Conservation (phyloP, 192 early-diverging fungal genomes). For the Podila horticola region DNA sequence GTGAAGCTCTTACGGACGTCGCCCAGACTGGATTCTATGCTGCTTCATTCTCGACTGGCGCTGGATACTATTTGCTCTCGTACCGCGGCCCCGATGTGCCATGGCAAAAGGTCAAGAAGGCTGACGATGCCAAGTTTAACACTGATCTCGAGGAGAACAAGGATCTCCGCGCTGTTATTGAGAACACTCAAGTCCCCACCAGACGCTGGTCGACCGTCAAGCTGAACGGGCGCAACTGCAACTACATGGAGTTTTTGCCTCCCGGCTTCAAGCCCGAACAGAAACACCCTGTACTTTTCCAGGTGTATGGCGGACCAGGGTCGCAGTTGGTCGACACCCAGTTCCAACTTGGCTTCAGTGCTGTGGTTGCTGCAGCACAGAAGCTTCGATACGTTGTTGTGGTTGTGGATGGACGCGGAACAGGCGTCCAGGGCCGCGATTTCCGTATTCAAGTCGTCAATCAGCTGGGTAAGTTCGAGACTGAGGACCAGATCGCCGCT, state of each 20-base stretch:
- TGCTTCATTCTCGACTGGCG: constrained; percentile 77
- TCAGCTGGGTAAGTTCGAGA: constrained; percentile 85
- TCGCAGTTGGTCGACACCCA: constrained; percentile 81
- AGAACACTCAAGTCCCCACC: constrained; percentile 68
- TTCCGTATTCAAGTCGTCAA: constrained; percentile 81
- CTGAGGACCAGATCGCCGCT: constrained; percentile 87
- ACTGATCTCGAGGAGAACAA: constrained; percentile 68
- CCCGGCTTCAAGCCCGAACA: constrained; percentile 77
- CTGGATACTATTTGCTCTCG: constrained; percentile 77
- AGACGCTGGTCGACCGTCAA: constrained; percentile 56
- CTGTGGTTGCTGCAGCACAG: constrained; percentile 64
- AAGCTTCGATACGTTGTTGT: constrained; percentile 75
- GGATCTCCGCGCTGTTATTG: constrained; percentile 55
- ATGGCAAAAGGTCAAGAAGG: constrained; percentile 74
- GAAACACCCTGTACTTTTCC: constrained; percentile 90
- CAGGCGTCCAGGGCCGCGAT: constrained; percentile 84
- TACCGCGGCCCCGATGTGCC: constrained; percentile 90
- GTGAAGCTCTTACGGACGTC: constrained; percentile 49
- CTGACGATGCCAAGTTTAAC: constrained; percentile 61
- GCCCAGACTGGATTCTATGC: constrained; percentile 70
- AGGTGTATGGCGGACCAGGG: constrained; percentile 89
- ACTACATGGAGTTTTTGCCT: constrained; percentile 84
- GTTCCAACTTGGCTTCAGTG: constrained; percentile 79
- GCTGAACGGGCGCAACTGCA: constrained; percentile 65
- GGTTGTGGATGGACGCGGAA: constrained; percentile 90